Percentiles rank a stretch among this genome's conserved stretches.
Evolutionary conservation across 108 stramenopile genomes (phyloP).

Genomic region (Cafeteria roenbergensis): DNA sequence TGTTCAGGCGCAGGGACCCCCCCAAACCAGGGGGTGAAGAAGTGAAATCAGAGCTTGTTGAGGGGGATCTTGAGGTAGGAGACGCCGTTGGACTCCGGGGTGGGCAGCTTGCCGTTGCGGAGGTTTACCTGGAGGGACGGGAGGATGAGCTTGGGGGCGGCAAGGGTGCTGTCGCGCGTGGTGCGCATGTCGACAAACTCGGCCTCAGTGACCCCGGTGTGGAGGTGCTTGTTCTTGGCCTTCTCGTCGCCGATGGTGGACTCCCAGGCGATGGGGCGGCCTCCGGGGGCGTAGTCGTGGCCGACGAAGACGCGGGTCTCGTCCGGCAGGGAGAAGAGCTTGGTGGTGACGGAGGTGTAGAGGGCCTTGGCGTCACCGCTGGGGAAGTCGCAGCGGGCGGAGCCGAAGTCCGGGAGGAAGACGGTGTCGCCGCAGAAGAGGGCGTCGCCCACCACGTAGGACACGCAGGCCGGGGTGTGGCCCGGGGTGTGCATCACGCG

Average conservation of each 20-base stretch:
- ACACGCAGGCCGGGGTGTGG: conserved; percentile 40
- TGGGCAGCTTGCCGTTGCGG: conserved; percentile 34
- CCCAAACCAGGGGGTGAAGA: too few species aligned
- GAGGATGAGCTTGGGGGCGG: conserved; percentile 34
- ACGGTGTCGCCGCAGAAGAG: conserved; percentile 40
- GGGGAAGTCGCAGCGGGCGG: conserved; percentile 40
- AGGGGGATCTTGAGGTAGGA: conserved; percentile 39
- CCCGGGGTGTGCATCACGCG: conserved; percentile 33
- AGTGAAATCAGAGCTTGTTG: too few species aligned
- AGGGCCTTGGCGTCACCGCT: conserved; percentile 23
- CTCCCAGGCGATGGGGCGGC: conserved; percentile 27
- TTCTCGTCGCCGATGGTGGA: conserved; percentile 40
- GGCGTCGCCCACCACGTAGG: conserved; percentile 33
- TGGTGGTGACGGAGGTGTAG: conserved; percentile 24
- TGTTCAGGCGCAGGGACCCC: too few species aligned
- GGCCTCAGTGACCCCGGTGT: conserved; percentile 20
- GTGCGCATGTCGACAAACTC: conserved; percentile 33
- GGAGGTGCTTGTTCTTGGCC: conserved; percentile 27
- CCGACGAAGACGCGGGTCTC: conserved; percentile 33
- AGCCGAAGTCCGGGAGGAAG: conserved; percentile 39
- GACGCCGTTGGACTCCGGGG: conserved; percentile 32
- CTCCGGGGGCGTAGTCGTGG: conserved; percentile 38
- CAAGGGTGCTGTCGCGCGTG: conserved; percentile 27
- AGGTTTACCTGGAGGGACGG: conserved; percentile 43
- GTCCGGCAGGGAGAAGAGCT: conserved; percentile 28